A percentile compares a stretch with the other conserved stretches of the same genome.
Evolutionary conservation across 805 yeast species (phyloP).

Genomic region (Spathaspora sp.): DNA sequence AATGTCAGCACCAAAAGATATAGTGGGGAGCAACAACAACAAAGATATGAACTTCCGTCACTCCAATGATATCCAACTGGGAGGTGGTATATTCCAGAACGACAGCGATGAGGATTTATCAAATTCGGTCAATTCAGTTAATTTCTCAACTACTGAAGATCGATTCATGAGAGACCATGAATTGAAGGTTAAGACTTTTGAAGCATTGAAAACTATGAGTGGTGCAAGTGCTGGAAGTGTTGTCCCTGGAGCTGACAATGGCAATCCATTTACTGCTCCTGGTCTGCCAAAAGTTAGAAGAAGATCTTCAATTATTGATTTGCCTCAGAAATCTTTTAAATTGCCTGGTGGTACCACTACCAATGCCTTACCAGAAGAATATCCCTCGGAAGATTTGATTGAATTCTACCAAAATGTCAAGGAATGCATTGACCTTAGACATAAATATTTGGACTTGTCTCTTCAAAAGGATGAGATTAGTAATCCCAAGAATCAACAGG

Average conservation of each 20-base stretch:
- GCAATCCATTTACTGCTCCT: slow-evolving; percentile 2
- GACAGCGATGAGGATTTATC: slow-evolving; percentile 27
- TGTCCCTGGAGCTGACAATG: neutral
- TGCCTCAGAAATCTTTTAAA: slow-evolving; percentile 13
- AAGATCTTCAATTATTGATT: slow-evolving; percentile 37
- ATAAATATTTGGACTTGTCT: slow-evolving; percentile 68
- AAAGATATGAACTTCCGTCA: neutral
- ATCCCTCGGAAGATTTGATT: slow-evolving; percentile 66
- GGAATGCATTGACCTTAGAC: slow-evolving; percentile 68
- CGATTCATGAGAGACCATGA: slow-evolving; percentile 61
- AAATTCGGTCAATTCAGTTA: slow-evolving; percentile 42
- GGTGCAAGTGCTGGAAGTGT: neutral
- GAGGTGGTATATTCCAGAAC: slow-evolving; percentile 1
- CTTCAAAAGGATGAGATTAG: slow-evolving; percentile 61
- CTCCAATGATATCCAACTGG: neutral
- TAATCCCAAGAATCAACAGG: slow-evolving; percentile 76
- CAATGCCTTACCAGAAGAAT: slow-evolving; percentile 36
- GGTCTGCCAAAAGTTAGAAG: slow-evolving; percentile 12
- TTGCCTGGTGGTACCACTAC: neutral
- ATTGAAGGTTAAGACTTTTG: slow-evolving; percentile 59
- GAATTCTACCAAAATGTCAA: slow-evolving; percentile 60
- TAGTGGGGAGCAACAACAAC: neutral
- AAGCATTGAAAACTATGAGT: slow-evolving; percentile 29
- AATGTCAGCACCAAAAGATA: neutral
- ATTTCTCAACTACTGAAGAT: slow-evolving; percentile 65